These are phyloP conservation scores for Thielaviopsis euricoi DNA, from an alignment of 2,329 filamentous ascomycete species.

Conservation along the genomic window DNA sequence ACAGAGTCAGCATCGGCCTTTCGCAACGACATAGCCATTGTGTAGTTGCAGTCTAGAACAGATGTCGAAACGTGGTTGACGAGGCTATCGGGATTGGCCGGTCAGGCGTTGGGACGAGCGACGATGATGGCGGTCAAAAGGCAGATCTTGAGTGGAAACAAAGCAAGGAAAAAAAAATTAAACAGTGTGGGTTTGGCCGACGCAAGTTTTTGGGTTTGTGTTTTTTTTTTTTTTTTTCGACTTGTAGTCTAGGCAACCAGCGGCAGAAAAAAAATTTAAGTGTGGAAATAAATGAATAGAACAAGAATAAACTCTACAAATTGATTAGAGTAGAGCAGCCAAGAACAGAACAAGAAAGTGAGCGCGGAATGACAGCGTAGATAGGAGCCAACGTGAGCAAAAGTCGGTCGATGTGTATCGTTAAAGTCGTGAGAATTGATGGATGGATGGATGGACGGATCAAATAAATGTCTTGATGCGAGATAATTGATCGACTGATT, in stretches of 20 bases:
- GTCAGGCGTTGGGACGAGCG: too few relatives aligned
- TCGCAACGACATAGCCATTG: constrained; percentile 45
- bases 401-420: not conserved
- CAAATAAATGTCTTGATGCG: not conserved
- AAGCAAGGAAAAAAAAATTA: too few relatives aligned
- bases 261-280: too few relatives aligned
- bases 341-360: not conserved
- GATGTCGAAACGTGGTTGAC: not conserved
- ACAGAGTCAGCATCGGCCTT: constrained; percentile 42
- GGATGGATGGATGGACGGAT: not conserved
- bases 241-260: too few relatives aligned
- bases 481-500: not conserved
- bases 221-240: too few relatives aligned
- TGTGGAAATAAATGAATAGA: not conserved
- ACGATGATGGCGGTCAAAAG: too few relatives aligned
- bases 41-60: constrained; percentile 16
- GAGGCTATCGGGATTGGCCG: too few relatives aligned
- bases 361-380: not conserved
- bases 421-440: not conserved
- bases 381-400: not conserved
- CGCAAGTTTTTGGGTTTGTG: too few relatives aligned
- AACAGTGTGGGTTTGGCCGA: too few relatives aligned
- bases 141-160: too few relatives aligned
- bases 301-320: not conserved
- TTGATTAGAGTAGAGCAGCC: not conserved